Evolutionary conservation across 495 filamentous ascomycete genomes (phyloP), one percentile per base, ranked within the genome.

Genomic region (Daldinia decipiens): DNA sequence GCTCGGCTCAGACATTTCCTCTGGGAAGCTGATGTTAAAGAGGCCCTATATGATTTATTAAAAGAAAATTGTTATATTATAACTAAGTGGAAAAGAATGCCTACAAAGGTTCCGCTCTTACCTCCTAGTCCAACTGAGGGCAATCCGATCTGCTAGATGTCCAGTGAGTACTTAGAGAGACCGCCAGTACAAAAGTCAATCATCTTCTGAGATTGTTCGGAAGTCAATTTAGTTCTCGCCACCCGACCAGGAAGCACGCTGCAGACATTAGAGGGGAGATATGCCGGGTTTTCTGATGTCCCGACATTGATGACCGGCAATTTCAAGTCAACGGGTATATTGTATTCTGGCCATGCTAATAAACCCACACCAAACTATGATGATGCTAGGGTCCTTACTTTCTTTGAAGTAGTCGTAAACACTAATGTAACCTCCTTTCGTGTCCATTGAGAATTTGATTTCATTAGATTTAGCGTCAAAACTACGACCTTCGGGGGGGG

Each of bases 381-480:
- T 21, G 5, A 11, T 8, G 0, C 19, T 5, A 0, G 8, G n/a
- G 11, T 47, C 0, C 43, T 47, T 47, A 47, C 43, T 47, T 47
- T 47, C 19, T 47, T 21, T 47, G 19, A 47, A 47, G 43, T 47
- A 47, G 8, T 47, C 43, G 17, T 47, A 47, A 9, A 47, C 43
- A 47, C 43, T 47, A 9, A 47, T 21, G 8, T 47, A 21, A 47
- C 0, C 17, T 24, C 8, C 17, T 47, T 21, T 21, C 24, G 17
- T 11, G 17, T 47, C 43, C 43, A 47, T 47, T 19, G 19, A 47
- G 19, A 47, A 47, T 24, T 11, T 47, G 7, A 47, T 19, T 47
- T 21, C 43, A 0, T 21, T 21, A 24, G 43, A 21, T 8, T 9
- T 21, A 47, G 43, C 43, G 17, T 19, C 43, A 21, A 47, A 19